Conservation (phyloP, 371 early-diverging fungal genomes). For the Mucor velutinosus region DNA sequence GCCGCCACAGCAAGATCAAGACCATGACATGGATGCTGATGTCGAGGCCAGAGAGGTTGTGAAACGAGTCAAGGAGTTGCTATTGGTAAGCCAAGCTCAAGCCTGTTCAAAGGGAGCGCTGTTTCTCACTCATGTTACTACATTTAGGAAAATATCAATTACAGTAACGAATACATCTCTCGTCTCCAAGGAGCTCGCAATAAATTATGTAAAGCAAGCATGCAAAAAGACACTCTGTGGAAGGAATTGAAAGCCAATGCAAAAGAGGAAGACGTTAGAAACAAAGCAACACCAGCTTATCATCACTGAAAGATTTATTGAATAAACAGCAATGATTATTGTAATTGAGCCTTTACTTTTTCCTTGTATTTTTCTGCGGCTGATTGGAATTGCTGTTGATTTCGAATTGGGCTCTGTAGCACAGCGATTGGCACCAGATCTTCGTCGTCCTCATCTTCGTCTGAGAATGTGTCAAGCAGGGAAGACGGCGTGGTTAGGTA, state of each 20-base stretch:
- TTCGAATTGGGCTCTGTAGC: not conserved
- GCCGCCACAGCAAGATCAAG: slow-evolving; percentile 10
- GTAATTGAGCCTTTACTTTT: slow-evolving; percentile 16
- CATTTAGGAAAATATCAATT: slow-evolving; percentile 53
- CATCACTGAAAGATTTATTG: not conserved
- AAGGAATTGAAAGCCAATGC: slow-evolving; percentile 42
- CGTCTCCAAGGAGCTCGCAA: slow-evolving; percentile 50
- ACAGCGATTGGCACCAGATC: slow-evolving; percentile 24
- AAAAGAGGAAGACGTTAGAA: slow-evolving; percentile 39
- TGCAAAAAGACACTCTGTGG: slow-evolving; percentile 51
- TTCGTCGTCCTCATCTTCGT: slow-evolving; percentile 21
- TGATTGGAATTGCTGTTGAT: slow-evolving; percentile 18
- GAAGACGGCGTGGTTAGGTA: slow-evolving; percentile 7
- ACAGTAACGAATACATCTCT: slow-evolving; percentile 51
- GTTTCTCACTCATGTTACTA: not conserved
- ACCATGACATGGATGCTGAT: slow-evolving; percentile 22
- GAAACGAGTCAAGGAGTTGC: slow-evolving; percentile 40
- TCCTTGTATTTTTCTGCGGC: slow-evolving; percentile 31
- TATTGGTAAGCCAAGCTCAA: slow-evolving; percentile 29
- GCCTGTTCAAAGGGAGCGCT: not conserved
- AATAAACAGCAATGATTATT: not conserved
- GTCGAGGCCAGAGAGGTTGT: slow-evolving; percentile 40
- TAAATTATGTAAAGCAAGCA: slow-evolving; percentile 46
- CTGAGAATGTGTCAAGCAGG: slow-evolving; percentile 9
- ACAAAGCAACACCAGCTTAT: slow-evolving; percentile 7